phyloP scores from a whole-genome alignment of 805 yeast genomes.

The Nakazawaea holstii region DNA sequence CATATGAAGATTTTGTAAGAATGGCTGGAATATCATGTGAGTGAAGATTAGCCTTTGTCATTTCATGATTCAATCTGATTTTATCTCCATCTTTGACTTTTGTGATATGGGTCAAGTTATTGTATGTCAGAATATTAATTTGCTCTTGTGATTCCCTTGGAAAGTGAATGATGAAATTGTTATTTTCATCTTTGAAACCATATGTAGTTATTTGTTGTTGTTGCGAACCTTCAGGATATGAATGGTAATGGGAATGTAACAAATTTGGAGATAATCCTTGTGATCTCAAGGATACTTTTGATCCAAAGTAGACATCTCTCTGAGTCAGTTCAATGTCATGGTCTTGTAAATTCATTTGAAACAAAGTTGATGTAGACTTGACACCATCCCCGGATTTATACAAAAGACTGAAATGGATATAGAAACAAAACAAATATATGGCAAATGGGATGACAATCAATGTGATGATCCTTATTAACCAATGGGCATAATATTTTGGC shows the following conservation, averaged over 20 bases:
- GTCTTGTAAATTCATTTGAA: conserved; percentile 72
- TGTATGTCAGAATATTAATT: conserved; percentile 12
- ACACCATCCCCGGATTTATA: conserved; percentile 81
- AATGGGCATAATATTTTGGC: conserved; percentile 48
- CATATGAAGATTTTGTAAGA: conserved; percentile 45
- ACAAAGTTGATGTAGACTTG: conserved; percentile 62
- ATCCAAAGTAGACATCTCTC: conserved; percentile 58
- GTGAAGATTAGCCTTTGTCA: conserved; percentile 64
- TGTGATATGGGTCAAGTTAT: conserved; percentile 33
- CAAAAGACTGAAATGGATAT: conserved; percentile 72
- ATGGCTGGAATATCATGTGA: conserved; percentile 66
- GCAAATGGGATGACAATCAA: conserved; percentile 68
- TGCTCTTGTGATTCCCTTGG: conserved; percentile 36
- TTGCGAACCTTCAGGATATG: conserved; percentile 84
- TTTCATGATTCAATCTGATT: conserved; percentile 57
- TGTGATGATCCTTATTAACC: conserved; percentile 61
- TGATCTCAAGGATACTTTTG: conserved; percentile 54
- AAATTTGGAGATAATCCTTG: conserved; percentile 71
- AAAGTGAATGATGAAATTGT: conserved; percentile 56
- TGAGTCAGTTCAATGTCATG: conserved; percentile 58
- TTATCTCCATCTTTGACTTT: conserved; percentile 53
- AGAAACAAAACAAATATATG: conserved; percentile 70
- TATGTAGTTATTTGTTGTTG: conserved; percentile 96
- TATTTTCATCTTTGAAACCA: conserved; percentile 82
- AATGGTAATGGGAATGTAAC: conserved; percentile 82